These are phyloP conservation scores for Penicillium herquei DNA, from an alignment of 495 filamentous ascomycete genomes.

Conservation along the genomic window DNA sequence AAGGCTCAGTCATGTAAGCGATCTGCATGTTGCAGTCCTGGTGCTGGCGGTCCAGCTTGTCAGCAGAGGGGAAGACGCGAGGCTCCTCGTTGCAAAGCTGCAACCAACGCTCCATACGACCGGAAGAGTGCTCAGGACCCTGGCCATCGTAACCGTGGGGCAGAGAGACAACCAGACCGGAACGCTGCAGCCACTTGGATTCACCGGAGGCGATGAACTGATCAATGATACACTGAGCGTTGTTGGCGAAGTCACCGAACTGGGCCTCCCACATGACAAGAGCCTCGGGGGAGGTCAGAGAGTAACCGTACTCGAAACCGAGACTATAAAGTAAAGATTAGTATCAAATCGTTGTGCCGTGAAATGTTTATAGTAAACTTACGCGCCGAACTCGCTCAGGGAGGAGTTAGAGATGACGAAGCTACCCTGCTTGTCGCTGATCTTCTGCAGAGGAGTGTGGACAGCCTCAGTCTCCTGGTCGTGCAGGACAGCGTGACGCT, in stretches of 20 bases:
- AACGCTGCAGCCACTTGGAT: constrained; percentile 97
- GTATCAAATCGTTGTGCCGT: constrained; percentile 2
- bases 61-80: constrained; percentile 77
- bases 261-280: constrained; percentile 99
- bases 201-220: constrained; percentile 98
- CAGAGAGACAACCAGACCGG: constrained; percentile 88
- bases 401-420: constrained; percentile 98
- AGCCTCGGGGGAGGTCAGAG: constrained; percentile 91
- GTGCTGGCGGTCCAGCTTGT: constrained; percentile 95
- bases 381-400: constrained; percentile 84
- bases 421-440: constrained; percentile 83
- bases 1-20: constrained; percentile 85
- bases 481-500: constrained; percentile 94
- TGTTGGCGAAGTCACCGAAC: constrained; percentile 99
- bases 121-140: constrained; percentile 97
- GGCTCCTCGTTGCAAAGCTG: constrained; percentile 98
- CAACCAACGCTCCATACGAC: constrained; percentile 93
- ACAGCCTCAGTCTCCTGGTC: constrained; percentile 92
- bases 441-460: constrained; percentile 87
- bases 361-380: constrained; percentile 28
- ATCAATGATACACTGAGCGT: constrained; percentile 97
- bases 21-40: constrained; percentile 99
- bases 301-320: constrained; percentile 99
- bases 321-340: constrained; percentile 44
- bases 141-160: constrained; percentile 98